Evolutionary conservation across 2,329 filamentous ascomycete species (phyloP), one percentile per base, ranked within the genome.

Genomic region (Rutstroemia sydowiana): DNA sequence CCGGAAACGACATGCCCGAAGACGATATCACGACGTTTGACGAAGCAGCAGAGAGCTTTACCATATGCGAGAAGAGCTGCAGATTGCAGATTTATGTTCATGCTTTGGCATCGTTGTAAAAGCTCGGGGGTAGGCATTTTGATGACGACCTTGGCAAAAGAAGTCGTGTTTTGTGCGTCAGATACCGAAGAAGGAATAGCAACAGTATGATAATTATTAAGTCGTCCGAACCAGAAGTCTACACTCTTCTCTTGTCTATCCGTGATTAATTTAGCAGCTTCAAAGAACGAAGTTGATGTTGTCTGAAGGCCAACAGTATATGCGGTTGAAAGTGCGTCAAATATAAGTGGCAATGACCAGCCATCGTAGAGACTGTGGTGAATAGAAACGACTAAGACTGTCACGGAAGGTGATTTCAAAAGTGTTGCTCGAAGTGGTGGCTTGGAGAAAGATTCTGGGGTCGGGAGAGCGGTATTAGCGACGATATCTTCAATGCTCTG

Each of bases 291-390:
- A 13, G 21, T 37, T 13, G 18, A 2, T 6, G 45, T 32, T 20
- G 28, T 28, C 34, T 34, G 18, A 3, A 40, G 16, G 2, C 10
- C 16, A 1, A 20, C n/a, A 11, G 21, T 9, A 36, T 48, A 39
- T 28, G 23, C 45, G 10, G 10, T 14, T 28, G 45, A 26, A 5
- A 48, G 3, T 11, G 34, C 34, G 26, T 48, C 21, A 14, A 68
- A 53, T 5, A 69, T 55, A 23, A 66, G 37, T 2, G 64, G 60
- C 42, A 65, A 53, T 0, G 71, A 73, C 76, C 76, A 78, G 14
- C 76, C 77, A 48, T 81, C 77, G 53, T 80, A 80, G 0, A 79
- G 61, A 6, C 73, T 74, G 56, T 80, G 77, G 55, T 80, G 76
- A 66, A 78, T 75, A 1, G 74, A 75, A 52, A 76, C 62, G 13